These are phyloP conservation scores for Didymella arachidicola DNA, from an alignment of 2,329 filamentous ascomycete genomes.

Conservation along the genomic window DNA sequence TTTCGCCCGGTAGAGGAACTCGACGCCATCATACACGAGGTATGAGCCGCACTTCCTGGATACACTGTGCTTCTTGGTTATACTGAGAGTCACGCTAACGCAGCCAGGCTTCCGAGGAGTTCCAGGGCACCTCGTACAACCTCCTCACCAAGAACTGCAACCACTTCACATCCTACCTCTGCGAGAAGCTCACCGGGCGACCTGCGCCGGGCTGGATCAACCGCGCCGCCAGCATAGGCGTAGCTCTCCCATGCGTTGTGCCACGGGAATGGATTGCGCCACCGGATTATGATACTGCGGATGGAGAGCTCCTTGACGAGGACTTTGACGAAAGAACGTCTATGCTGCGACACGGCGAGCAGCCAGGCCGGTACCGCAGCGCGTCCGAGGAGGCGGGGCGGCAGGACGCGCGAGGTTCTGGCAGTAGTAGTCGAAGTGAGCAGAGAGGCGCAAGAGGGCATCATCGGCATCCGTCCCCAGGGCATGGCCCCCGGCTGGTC, in stretches of 20 bases:
- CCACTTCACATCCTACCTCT: constrained; percentile 82
- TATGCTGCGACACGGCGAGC: constrained; percentile 62
- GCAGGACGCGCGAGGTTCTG: constrained; percentile 42
- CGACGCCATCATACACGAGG: constrained; percentile 69
- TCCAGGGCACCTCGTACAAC: constrained; percentile 80
- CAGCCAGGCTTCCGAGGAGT: constrained; percentile 70
- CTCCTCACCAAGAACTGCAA: constrained; percentile 87
- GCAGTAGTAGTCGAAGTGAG: constrained; percentile 43
- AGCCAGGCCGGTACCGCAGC: constrained; percentile 36
- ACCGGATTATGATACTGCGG: constrained; percentile 76
- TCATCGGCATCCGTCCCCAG: constrained; percentile 40
- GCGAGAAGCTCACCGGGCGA: constrained; percentile 73
- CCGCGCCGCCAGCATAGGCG: constrained; percentile 81
- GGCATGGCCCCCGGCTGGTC: constrained; percentile 46
- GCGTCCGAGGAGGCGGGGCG: constrained; percentile 40
- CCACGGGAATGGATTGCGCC: constrained; percentile 83
- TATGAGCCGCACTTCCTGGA: constrained; percentile 22
- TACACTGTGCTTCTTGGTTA: too few species aligned
- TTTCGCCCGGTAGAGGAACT: constrained; percentile 74
- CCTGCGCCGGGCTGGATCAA: constrained; percentile 80
- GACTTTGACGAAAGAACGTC: constrained; percentile 64
- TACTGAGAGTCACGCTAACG: constrained; percentile 23
- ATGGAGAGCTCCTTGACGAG: constrained; percentile 72
- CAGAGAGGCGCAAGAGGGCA: constrained; percentile 45
- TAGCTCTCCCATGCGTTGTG: constrained; percentile 82